These are phyloP conservation scores for Aspergillus ustus DNA, from an alignment of 2,329 filamentous ascomycete species.

Conservation along the genomic window DNA sequence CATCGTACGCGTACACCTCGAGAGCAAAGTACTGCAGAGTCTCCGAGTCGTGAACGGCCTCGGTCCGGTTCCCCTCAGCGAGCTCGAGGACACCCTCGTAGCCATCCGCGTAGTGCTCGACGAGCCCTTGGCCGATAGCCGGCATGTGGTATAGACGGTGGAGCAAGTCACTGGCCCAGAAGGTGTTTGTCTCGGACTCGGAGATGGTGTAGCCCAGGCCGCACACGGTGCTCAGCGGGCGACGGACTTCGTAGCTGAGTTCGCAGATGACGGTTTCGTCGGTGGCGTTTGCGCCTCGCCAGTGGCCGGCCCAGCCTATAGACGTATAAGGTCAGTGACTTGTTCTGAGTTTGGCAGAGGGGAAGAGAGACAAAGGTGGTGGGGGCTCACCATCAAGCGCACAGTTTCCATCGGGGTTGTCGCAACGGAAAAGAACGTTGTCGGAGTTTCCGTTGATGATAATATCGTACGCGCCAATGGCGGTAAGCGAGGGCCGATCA, in stretches of 20 bases:
- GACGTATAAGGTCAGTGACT: not conserved
- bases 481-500: constrained; percentile 59
- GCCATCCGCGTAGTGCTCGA: constrained; percentile 67
- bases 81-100: constrained; percentile 61
- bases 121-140: constrained; percentile 60
- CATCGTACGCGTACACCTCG: constrained; percentile 67
- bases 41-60: constrained; percentile 62
- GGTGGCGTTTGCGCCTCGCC: constrained; percentile 67
- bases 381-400: constrained; percentile 47
- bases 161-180: constrained; percentile 69
- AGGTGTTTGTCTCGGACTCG: constrained; percentile 60
- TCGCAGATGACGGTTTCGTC: constrained; percentile 72
- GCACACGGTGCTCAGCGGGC: constrained; percentile 64
- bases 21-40: constrained; percentile 71
- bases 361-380: constrained; percentile 16
- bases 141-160: constrained; percentile 70
- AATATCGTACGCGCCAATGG: constrained; percentile 66
- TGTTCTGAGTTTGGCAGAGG: not conserved
- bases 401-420: constrained; percentile 71
- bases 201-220: constrained; percentile 66
- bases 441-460: constrained; percentile 63
- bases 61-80: constrained; percentile 55
- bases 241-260: constrained; percentile 63
- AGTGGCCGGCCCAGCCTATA: constrained; percentile 69
- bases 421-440: constrained; percentile 67